These are phyloP conservation scores for Ascochyta lentis DNA, from an alignment of 2,329 filamentous ascomycete genomes.

Conservation along the genomic window DNA sequence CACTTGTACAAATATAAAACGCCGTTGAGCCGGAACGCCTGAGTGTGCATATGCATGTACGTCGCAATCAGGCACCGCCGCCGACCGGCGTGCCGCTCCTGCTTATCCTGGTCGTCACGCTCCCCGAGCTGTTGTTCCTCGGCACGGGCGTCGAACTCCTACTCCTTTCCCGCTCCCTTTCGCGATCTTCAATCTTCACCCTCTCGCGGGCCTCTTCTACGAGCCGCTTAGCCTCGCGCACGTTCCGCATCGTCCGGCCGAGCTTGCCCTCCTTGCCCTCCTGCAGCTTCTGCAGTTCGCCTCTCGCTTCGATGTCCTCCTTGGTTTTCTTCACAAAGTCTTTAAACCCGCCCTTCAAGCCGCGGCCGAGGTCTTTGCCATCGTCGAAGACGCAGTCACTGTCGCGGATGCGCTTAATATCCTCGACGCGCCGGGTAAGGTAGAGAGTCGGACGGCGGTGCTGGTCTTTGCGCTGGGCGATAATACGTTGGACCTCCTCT, in stretches of 20 bases:
- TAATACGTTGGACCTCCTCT: constrained; percentile 78
- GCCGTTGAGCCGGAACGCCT: too few relatives aligned
- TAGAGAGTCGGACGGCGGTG: constrained; percentile 62
- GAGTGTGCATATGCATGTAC: background rate
- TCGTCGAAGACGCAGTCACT: constrained; percentile 44
- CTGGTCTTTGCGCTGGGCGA: constrained; percentile 52
- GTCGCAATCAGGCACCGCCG: background rate
- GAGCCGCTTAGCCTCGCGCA: constrained; percentile 41
- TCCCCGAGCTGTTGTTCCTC: constrained; percentile 28
- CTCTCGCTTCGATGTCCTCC: constrained; percentile 40
- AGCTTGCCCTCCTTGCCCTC: constrained; percentile 45
- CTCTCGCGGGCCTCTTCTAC: constrained; percentile 45
- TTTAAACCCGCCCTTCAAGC: constrained; percentile 44
- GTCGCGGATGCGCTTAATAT: constrained; percentile 48
- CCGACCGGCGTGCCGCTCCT: constrained; percentile 32
- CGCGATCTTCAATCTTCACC: constrained; percentile 40
- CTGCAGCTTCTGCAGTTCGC: constrained; percentile 42
- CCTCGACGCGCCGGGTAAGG: constrained; percentile 57
- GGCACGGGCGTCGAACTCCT: constrained; percentile 35
- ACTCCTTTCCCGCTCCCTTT: constrained; percentile 29
- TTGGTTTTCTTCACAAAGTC: constrained; percentile 47
- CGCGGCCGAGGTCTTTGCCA: constrained; percentile 32
- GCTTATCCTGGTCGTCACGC: constrained; percentile 20
- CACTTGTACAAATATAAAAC: background rate
- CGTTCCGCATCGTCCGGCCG: constrained; percentile 40